These are phyloP conservation scores for Mortierella alpina DNA, from an alignment of 192 early-diverging fungal genomes.

Conservation along the genomic window DNA sequence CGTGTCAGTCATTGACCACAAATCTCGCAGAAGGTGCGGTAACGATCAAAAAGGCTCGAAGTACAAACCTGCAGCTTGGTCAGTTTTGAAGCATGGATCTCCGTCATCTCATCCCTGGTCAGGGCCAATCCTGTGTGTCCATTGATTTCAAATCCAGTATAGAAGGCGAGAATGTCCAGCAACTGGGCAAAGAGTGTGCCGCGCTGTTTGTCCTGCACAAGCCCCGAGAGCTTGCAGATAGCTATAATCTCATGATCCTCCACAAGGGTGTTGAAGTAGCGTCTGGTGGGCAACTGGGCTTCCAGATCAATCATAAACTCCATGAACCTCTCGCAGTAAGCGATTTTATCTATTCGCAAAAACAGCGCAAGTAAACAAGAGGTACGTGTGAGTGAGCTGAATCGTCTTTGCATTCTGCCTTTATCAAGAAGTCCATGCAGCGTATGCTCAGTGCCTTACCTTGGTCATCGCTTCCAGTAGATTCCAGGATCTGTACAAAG, in stretches of 20 bases:
- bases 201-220: slow-evolving; percentile 50
- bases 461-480: slow-evolving; percentile 61
- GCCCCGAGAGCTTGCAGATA: slow-evolving; percentile 59
- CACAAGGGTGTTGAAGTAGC: slow-evolving; percentile 83
- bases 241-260: slow-evolving; percentile 82
- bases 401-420: not conserved
- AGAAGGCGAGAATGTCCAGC: slow-evolving; percentile 74
- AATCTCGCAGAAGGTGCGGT: not conserved
- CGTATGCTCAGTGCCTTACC: slow-evolving; percentile 43
- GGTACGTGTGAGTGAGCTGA: not conserved
- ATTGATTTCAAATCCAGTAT: slow-evolving; percentile 84
- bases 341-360: slow-evolving; percentile 57
- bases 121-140: slow-evolving; percentile 84
- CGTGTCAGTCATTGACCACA: not conserved
- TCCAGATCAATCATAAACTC: slow-evolving; percentile 91
- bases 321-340: slow-evolving; percentile 77
- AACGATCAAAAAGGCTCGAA: too few species aligned
- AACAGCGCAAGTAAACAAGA: slow-evolving; percentile 9
- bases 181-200: slow-evolving; percentile 71
- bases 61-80: slow-evolving; percentile 79
- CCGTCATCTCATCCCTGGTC: slow-evolving; percentile 70
- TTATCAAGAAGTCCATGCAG: too few species aligned
- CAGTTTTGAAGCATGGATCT: slow-evolving; percentile 70
- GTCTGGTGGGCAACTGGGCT: slow-evolving; percentile 92
- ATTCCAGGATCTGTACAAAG: slow-evolving; percentile 70